A percentile compares a stretch with the other conserved stretches of the same genome.
Conservation (phyloP, 1,139 yeast species). For the Geotrichum australiense region DNA sequence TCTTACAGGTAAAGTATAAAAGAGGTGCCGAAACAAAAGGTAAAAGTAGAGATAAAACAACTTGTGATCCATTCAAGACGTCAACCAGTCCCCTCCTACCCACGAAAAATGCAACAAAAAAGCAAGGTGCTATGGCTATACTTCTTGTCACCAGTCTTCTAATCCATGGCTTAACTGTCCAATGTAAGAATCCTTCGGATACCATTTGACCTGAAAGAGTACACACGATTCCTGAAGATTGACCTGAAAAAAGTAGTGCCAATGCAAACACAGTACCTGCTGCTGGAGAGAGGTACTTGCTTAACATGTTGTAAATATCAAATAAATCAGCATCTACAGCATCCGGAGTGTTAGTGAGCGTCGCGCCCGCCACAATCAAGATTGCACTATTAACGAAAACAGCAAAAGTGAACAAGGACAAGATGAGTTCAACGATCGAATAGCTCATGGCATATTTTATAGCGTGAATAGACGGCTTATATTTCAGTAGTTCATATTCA, state of each 20-base stretch:
- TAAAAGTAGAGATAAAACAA: constrained; percentile 70
- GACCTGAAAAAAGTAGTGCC: constrained; percentile 69
- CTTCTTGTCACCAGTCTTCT: constrained; percentile 64
- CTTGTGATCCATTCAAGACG: constrained; percentile 67
- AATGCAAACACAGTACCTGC: constrained; percentile 75
- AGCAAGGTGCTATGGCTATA: constrained; percentile 67
- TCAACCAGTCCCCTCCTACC: constrained; percentile 60
- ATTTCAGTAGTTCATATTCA: constrained; percentile 26
- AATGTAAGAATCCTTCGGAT: constrained; percentile 71
- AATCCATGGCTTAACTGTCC: constrained; percentile 75
- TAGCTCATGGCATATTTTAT: constrained; percentile 60
- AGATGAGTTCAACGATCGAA: constrained; percentile 55
- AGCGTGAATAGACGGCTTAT: constrained; percentile 55
- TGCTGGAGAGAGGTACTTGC: constrained; percentile 53
- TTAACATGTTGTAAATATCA: constrained; percentile 56
- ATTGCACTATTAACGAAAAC: constrained; percentile 75
- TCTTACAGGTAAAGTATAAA: constrained; percentile 72
- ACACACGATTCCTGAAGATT: constrained; percentile 79
- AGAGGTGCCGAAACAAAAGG: constrained; percentile 91
- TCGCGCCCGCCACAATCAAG: constrained; percentile 66
- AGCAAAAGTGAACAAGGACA: constrained; percentile 66
- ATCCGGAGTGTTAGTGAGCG: constrained; percentile 52
- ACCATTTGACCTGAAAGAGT: constrained; percentile 85
- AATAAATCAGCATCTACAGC: constrained; percentile 70
- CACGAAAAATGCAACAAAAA: constrained; percentile 47